Base-by-base conservation (phyloP, 2,329 filamentous ascomycete genomes). In the Colletotrichum tofieldiae region DNA sequence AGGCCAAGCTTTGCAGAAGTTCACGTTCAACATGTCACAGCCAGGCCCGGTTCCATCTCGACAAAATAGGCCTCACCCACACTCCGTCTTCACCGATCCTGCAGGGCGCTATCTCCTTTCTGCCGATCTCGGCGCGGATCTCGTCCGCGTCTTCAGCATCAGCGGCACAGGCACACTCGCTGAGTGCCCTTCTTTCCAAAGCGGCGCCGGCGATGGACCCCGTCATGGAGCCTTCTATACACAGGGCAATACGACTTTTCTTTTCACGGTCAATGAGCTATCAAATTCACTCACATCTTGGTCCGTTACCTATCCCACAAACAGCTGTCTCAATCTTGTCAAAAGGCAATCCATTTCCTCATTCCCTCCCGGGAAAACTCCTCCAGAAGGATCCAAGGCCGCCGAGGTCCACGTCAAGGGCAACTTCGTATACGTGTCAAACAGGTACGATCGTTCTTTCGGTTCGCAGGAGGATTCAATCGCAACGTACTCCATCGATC, bases 381-480 rank as follows among this genome's bases (percentile, higher is more conserved):
- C 84, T 2, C 84, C 85, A 4, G 75, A 77, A 0, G 86, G 84
- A 20, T 84, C 86, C 73, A 89, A 89, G 72, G 86, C 87, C 0
- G 88, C 87, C 37, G 89, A 90, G 78, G 82, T 91, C n/a, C 82
- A 83, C 56, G 80, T 90, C 8, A 78, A 76, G 37, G 88, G 87
- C 75, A 85, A 86, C 75, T 91, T 88, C 79, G 76, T 92, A 52
- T 86, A 92, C 78, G 87, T 87, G 11, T 87, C 88, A 20, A 93
- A 93, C 83, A 87, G 91, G 67, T 88, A 89, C 73, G 90, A 91
- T 78, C 83, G 87, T 72, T 84, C 87, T 2, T 92, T 91, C 78
- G 82, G 83, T n/a, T 75, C 82, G 3, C 79, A 86, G 56, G 84
- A 88, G 52, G 89, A 91, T 78, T 89, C 90, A 0, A 79, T 92